Percentiles rank a stretch among this genome's conserved stretches.
Evolutionary conservation across 176 grass and related monocot species (phyloP).

Genomic region (Elaeis guineensis): DNA sequence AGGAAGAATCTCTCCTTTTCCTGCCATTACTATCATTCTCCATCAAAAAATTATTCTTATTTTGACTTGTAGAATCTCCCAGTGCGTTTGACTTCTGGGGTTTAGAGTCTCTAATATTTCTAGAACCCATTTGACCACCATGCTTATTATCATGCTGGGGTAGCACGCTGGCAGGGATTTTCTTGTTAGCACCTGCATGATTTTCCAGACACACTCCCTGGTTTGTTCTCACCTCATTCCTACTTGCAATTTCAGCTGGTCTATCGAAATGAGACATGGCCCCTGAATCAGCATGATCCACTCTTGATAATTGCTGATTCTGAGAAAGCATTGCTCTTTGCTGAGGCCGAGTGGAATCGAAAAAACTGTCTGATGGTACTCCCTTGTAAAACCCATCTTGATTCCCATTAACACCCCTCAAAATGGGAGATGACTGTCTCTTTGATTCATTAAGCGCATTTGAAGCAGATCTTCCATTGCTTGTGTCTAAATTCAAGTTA

Average conservation of each 20-base stretch:
- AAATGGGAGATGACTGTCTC: slow-evolving; percentile 37
- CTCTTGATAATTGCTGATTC: slow-evolving; percentile 35
- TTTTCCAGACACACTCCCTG: slow-evolving; percentile 33
- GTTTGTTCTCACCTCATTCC: slow-evolving; percentile 25
- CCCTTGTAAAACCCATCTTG: slow-evolving; percentile 36
- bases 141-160: slow-evolving; percentile 34
- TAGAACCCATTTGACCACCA: slow-evolving; percentile 22
- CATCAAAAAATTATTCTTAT: slow-evolving; percentile 46
- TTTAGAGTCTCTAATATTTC: slow-evolving; percentile 24
- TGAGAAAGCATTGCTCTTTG: slow-evolving; percentile 40
- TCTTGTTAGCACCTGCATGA: slow-evolving; percentile 32
- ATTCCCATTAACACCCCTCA: slow-evolving; percentile 23
- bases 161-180: slow-evolving; percentile 24
- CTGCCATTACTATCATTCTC: slow-evolving; percentile 30
- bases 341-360: slow-evolving; percentile 35
- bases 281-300: slow-evolving; percentile 40
- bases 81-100: slow-evolving; percentile 37
- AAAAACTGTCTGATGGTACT: slow-evolving; percentile 28
- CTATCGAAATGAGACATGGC: slow-evolving; percentile 27
- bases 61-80: slow-evolving; percentile 42
- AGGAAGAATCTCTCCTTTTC: slow-evolving; percentile 55
- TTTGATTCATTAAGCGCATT: slow-evolving; percentile 40
- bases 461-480: slow-evolving; percentile 31
- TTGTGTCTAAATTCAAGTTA: slow-evolving; percentile 30
- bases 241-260: slow-evolving; percentile 31